These are phyloP conservation scores for Ceratocystis eucalypticola DNA, from an alignment of 2,329 filamentous ascomycete genomes.

Conservation along the genomic window DNA sequence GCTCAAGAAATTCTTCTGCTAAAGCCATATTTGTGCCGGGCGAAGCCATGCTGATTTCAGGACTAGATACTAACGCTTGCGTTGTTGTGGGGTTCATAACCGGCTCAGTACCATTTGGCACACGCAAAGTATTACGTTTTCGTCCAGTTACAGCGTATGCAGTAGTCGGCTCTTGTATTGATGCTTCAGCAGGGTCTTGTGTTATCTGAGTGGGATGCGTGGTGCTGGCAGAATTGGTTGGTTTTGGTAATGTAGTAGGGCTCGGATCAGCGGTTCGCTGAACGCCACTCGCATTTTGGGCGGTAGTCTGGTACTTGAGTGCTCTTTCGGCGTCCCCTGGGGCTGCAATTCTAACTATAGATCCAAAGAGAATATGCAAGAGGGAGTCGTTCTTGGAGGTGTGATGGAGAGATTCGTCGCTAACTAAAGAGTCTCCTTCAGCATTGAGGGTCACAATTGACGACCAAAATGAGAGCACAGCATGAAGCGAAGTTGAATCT, in stretches of 20 bases:
- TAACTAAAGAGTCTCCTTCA: slow-evolving; percentile 87
- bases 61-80: not conserved
- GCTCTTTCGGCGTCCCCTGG: slow-evolving; percentile 18
- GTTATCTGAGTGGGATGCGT: not conserved
- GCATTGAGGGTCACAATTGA: slow-evolving; percentile 78
- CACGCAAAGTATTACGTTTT: slow-evolving; percentile 6
- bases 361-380: slow-evolving; percentile 61
- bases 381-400: slow-evolving; percentile 75
- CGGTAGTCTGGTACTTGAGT: slow-evolving; percentile 8
- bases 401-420: slow-evolving; percentile 80
- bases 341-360: slow-evolving; percentile 42
- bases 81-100: not conserved
- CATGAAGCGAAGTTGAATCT: slow-evolving; percentile 50
- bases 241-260: not conserved
- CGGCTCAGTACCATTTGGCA: slow-evolving; percentile 22
- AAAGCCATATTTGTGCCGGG: not conserved
- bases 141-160: not conserved
- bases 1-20: slow-evolving; percentile 5
- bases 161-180: not conserved
- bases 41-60: not conserved
- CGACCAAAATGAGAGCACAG: slow-evolving; percentile 82
- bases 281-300: not conserved
- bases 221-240: not conserved
- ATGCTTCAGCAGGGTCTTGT: not conserved
- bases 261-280: not conserved